These are phyloP conservation scores for Sporothrix inflata DNA, from an alignment of 2,329 filamentous ascomycete species.

Conservation along the genomic window DNA sequence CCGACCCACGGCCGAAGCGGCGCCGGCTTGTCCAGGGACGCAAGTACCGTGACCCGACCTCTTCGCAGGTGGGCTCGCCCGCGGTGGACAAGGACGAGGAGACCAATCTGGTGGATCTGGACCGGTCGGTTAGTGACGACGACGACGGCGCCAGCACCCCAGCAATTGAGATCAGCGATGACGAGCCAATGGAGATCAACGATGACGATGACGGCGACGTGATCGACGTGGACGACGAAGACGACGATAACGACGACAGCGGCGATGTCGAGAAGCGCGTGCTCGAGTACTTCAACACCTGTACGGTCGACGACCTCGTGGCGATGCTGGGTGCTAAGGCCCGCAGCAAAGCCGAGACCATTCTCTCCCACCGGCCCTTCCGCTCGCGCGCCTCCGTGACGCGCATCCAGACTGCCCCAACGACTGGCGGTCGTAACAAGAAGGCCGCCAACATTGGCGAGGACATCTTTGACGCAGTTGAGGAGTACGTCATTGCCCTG, in stretches of 20 bases:
- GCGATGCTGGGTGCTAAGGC: conserved; percentile 76
- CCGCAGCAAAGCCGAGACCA: conserved; percentile 66
- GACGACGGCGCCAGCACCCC: conserved; percentile 24
- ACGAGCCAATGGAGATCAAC: conserved; percentile 35
- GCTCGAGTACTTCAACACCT: conserved; percentile 81
- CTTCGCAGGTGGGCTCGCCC: conserved; percentile 35
- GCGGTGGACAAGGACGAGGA: conserved; percentile 33
- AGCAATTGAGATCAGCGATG: conserved; percentile 39
- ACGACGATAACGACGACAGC: conserved; percentile 41
- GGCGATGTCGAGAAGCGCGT: conserved; percentile 49
- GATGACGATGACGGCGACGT: conserved; percentile 40
- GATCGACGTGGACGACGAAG: conserved; percentile 12
- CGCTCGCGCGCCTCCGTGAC: conserved; percentile 65
- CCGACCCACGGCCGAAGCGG: conserved; percentile 34
- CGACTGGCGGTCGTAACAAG: conserved; percentile 42
- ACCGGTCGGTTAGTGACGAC: conserved; percentile 36
- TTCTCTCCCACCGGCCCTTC: conserved; percentile 79
- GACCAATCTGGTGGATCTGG: conserved; percentile 33
- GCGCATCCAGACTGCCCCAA: conserved; percentile 59
- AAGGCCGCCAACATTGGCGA: conserved; percentile 56
- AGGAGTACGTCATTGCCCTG: conserved; percentile 79
- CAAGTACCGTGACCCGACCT: conserved; percentile 25
- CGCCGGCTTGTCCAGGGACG: conserved; percentile 40
- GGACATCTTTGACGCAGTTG: conserved; percentile 54
- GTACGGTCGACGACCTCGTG: conserved; percentile 72